Conservation (phyloP, 2,329 filamentous ascomycete genomes). For the Teratosphaeriaceae sp. region DNA sequence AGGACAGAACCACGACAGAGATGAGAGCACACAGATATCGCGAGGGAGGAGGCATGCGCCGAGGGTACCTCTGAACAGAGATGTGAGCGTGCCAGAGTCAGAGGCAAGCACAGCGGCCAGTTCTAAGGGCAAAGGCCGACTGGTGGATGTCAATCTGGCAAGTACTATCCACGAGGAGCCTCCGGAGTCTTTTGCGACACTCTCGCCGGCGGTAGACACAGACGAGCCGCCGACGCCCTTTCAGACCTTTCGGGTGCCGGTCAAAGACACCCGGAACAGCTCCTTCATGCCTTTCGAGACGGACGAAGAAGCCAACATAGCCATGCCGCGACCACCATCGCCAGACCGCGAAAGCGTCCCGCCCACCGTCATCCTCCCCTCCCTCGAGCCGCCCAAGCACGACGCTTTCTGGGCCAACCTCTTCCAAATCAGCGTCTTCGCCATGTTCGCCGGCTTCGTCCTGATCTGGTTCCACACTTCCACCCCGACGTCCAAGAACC, state of each 20-base stretch:
- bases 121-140: conserved; percentile 54
- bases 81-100: conserved; percentile 35
- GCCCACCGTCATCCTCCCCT: conserved; percentile 50
- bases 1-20: conserved; percentile 32
- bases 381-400: conserved; percentile 68
- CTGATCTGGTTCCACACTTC: conserved; percentile 87
- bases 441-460: conserved; percentile 80
- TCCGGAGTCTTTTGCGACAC: conserved; percentile 27
- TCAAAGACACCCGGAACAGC: conserved; percentile 31
- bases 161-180: conserved; percentile 48
- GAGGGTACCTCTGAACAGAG: conserved; percentile 31
- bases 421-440: conserved; percentile 77
- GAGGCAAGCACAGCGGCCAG: conserved; percentile 34
- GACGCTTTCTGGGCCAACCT: conserved; percentile 90
- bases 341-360: conserved; percentile 50
- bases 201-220: conserved; percentile 32
- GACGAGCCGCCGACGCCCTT: conserved; percentile 47
- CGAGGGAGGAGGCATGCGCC: conserved; percentile 14
- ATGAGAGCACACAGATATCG: conserved; percentile 27
- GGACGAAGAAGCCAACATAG: conserved; percentile 43
- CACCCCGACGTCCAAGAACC: conserved; percentile 58
- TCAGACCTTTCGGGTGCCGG: conserved; percentile 47
- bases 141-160: conserved; percentile 85
- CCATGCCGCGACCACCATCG: conserved; percentile 41
- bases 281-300: conserved; percentile 46